phyloP scores from a whole-genome alignment of 768 basidiomycete species.

The Collybiopsis luxurians region DNA sequence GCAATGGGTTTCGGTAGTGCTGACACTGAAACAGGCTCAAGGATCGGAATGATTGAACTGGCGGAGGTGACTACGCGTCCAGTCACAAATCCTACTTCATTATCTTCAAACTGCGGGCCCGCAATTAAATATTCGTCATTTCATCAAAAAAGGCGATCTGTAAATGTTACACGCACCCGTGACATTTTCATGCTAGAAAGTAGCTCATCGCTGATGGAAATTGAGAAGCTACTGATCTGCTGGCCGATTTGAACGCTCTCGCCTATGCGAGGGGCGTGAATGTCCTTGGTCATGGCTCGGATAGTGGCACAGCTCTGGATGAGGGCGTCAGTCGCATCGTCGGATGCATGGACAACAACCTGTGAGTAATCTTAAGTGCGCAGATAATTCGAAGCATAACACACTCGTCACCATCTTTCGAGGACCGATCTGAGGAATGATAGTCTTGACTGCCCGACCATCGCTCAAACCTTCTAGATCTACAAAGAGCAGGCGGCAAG shows the following conservation, averaged over 20 bases:
- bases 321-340: conserved; percentile 65
- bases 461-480: conserved; percentile 98
- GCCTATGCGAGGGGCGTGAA: conserved; percentile 73
- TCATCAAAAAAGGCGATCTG: neutral
- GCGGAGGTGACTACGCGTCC: conserved; percentile 85
- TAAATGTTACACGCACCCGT: too few species aligned
- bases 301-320: conserved; percentile 81
- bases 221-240: conserved; percentile 91
- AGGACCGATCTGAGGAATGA: conserved; percentile 94
- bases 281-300: conserved; percentile 89
- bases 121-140: neutral
- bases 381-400: neutral
- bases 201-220: conserved; percentile 89
- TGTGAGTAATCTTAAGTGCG: conserved; percentile 26
- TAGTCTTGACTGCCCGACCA: conserved; percentile 94
- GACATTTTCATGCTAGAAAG: conserved; percentile 82
- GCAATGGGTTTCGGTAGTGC: conserved; percentile 17
- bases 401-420: conserved; percentile 75
- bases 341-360: conserved; percentile 86
- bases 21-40: conserved; percentile 61
- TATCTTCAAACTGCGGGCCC: conserved; percentile 83
- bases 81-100: conserved; percentile 90
- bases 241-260: conserved; percentile 91
- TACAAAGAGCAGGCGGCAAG: conserved; percentile 85
- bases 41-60: conserved; percentile 83